These are phyloP conservation scores for Hebeloma cylindrosporum DNA, from an alignment of 768 basidiomycete species.

Conservation along the genomic window DNA sequence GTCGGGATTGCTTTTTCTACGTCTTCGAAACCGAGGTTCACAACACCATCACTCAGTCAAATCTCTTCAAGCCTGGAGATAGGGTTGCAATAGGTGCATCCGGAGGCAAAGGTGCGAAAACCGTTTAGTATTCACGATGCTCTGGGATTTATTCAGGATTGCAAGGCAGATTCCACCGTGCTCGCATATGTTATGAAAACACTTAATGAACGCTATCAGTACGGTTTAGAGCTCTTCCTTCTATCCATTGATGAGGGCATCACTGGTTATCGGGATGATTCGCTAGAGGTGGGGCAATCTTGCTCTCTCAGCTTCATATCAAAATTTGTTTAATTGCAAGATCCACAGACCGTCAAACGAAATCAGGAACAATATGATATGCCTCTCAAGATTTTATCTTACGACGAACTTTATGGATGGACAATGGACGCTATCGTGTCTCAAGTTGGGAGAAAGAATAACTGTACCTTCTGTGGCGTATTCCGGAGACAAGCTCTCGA, in stretches of 20 bases:
- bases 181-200: conserved; percentile 96
- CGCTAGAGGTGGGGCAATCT: conserved; percentile 67
- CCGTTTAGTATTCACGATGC: conserved; percentile 8
- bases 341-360: conserved; percentile 86
- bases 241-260: conserved; percentile 99
- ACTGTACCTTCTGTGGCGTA: conserved; percentile 99
- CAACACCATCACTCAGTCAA: conserved; percentile 84
- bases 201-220: conserved; percentile 90
- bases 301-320: background rate
- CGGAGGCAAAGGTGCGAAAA: conserved; percentile 85
- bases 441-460: conserved; percentile 96
- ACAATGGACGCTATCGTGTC: conserved; percentile 97
- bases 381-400: conserved; percentile 94
- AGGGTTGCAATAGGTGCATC: conserved; percentile 96
- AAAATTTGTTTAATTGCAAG: conserved; percentile 4
- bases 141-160: conserved; percentile 18
- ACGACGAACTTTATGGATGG: conserved; percentile 97
- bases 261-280: conserved; percentile 97
- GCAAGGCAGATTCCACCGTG: conserved; percentile 85
- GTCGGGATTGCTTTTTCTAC: conserved; percentile 92
- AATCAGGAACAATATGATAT: conserved; percentile 95
- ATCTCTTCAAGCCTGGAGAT: conserved; percentile 86
- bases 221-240: conserved; percentile 87
- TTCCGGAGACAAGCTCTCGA: conserved; percentile 96
- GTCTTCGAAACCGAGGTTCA: conserved; percentile 99